phyloP scores from a whole-genome alignment of 2,329 filamentous ascomycete genomes.

The Pyricularia sp. region DNA sequence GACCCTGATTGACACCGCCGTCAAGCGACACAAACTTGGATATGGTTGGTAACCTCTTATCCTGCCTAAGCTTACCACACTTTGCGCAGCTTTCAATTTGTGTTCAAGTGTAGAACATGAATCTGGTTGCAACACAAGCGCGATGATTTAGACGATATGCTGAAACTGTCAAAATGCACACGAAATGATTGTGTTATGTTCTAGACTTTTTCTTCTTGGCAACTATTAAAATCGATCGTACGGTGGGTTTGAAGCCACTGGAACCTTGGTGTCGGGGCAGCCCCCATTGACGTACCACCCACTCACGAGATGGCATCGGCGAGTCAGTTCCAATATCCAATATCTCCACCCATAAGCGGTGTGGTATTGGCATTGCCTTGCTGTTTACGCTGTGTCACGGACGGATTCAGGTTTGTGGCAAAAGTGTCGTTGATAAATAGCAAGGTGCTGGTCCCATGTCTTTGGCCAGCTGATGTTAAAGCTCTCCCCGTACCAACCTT shows the following conservation, averaged over 20 bases:
- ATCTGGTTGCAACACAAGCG: not conserved
- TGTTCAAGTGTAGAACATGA: not conserved
- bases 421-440: not conserved
- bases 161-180: not conserved
- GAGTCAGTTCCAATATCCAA: not conserved
- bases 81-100: not conserved
- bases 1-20: not conserved
- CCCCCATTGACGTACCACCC: not conserved
- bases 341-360: not conserved
- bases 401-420: not conserved
- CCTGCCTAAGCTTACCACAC: constrained; percentile 12
- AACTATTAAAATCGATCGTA: not conserved
- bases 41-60: not conserved
- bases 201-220: not conserved
- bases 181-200: not conserved
- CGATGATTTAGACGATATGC: not conserved
- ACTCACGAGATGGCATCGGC: not conserved
- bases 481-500: not conserved
- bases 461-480: not conserved
- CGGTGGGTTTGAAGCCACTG: too few relatives aligned
- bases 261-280: not conserved
- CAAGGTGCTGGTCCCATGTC: not conserved
- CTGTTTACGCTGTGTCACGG: not conserved
- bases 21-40: not conserved
- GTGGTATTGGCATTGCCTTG: not conserved